Conservation (phyloP, 1,284 basidiomycete genomes). For the Boletus hoseneyae region DNA sequence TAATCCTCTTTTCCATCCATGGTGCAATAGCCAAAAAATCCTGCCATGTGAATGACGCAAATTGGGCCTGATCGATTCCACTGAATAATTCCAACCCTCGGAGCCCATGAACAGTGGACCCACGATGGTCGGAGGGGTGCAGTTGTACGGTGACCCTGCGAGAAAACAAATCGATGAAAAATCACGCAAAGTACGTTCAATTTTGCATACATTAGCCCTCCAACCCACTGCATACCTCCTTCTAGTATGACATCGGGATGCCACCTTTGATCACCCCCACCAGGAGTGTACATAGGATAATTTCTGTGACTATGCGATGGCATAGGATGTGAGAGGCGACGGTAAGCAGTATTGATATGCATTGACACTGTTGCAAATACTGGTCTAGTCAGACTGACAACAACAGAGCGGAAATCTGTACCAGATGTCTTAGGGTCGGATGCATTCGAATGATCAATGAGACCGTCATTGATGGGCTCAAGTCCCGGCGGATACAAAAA, state of each 20-base stretch:
- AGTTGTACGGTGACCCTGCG: slow-evolving; percentile 65
- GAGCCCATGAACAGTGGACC: slow-evolving; percentile 34
- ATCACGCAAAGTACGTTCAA: not conserved
- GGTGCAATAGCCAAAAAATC: slow-evolving; percentile 71
- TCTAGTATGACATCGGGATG: slow-evolving; percentile 51
- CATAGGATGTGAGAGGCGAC: slow-evolving; percentile 50
- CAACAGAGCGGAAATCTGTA: slow-evolving; percentile 1
- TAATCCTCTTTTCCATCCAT: slow-evolving; percentile 66
- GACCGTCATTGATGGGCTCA: slow-evolving; percentile 19
- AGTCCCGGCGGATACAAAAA: slow-evolving; percentile 70
- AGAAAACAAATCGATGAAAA: slow-evolving; percentile 5
- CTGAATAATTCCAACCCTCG: slow-evolving; percentile 51
- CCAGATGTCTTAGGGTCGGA: slow-evolving; percentile 5
- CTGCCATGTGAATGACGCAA: slow-evolving; percentile 63
- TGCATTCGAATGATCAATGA: not conserved
- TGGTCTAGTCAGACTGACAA: not conserved
- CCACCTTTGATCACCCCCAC: slow-evolving; percentile 68
- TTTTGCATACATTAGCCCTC: slow-evolving; percentile 58
- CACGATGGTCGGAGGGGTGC: slow-evolving; percentile 42
- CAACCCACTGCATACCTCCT: slow-evolving; percentile 68
- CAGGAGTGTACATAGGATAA: slow-evolving; percentile 70
- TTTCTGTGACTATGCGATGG: slow-evolving; percentile 52
- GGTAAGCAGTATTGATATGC: slow-evolving; percentile 29
- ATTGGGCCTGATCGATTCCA: slow-evolving; percentile 52
- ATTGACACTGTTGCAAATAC: slow-evolving; percentile 2